Evolutionary conservation across 441 rosid species (phyloP), one percentile per base, ranked within the genome.

Genomic region (Gossypium trilobum): DNA sequence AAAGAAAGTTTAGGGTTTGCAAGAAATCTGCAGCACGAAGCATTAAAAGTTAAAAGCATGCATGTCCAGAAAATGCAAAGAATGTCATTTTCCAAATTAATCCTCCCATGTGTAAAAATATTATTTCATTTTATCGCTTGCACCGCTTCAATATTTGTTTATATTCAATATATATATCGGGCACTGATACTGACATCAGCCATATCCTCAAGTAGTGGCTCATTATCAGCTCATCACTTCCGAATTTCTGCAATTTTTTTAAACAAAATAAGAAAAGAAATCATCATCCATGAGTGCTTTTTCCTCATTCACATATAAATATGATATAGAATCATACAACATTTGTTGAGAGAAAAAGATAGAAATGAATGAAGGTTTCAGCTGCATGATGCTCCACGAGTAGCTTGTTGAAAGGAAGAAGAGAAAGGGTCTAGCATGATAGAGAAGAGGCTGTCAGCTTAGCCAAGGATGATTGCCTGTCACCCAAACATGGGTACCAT

Each of bases 381-480:
- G 33, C 52, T 17, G 29, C 68, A 39, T 57, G 61, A 3, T 61
- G 29, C 67, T 33, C 57, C 39, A 3, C 56, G 56, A 50, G 23
- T 68, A 25, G 10, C 48, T 52, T 71, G 64, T 16, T 52, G 5
- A 11, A 16, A 60, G 67, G 58, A 72, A 57, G 73, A 78, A 78
- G 78, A 74, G 54, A 74, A 51, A 50, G 73, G 73, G 70, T 68
- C 73, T 74, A 50, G 19, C 81, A 74, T 71, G 75, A 71, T 3
- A 25, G 63, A 58, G 39, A 58, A 58, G 63, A 58, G 63, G 17
- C 19, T 25, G 63, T 58, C 9, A 58, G 52, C 13, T 8, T 71
- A 78, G 78, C 78, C 70, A 67, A 71, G 81, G 68, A 52, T 54
- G 73, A 51, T 64, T 42, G 78, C 78, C 73, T 71, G 65, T 0